These are phyloP conservation scores for Agroathelia rolfsii DNA, from an alignment of 1,284 basidiomycete species.

Conservation along the genomic window DNA sequence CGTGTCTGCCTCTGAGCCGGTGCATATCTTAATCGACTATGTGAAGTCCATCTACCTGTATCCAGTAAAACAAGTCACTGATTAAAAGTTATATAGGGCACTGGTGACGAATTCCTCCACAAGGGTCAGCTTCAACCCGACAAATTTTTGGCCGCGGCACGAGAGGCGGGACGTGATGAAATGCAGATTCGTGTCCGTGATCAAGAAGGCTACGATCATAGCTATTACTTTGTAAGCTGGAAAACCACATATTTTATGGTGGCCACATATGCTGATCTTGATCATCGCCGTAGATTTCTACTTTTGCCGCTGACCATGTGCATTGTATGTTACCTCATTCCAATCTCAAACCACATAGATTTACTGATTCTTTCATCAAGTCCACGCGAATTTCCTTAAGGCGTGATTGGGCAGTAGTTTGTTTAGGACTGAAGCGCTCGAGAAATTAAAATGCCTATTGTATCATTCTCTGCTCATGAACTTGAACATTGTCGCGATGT, in stretches of 20 bases:
- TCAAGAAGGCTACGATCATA: constrained; percentile 90
- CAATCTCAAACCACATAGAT: constrained; percentile 3
- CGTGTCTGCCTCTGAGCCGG: constrained; percentile 49
- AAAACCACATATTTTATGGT: too few relatives aligned
- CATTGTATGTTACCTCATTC: constrained; percentile 22
- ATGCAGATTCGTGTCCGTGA: constrained; percentile 72
- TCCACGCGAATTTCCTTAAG: constrained; percentile 72
- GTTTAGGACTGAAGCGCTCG: too few relatives aligned
- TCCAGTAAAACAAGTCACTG: constrained; percentile 2
- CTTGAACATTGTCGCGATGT: too few relatives aligned
- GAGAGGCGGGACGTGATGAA: constrained; percentile 62
- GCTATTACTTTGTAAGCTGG: constrained; percentile 78
- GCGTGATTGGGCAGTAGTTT: too few relatives aligned
- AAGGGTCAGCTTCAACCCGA: constrained; percentile 85
- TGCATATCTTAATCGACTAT: constrained; percentile 81
- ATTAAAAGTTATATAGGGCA: constrained; percentile 57
- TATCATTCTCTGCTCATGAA: too few relatives aligned
- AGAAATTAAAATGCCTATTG: too few relatives aligned
- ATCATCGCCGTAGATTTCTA: constrained; percentile 44
- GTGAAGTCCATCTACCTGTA: constrained; percentile 25
- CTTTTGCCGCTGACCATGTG: constrained; percentile 45
- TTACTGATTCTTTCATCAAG: constrained; percentile 25
- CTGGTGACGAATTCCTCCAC: constrained; percentile 81
- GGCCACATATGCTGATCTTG: too few relatives aligned
- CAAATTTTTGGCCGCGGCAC: constrained; percentile 72